Evolutionary conservation across 2,329 filamentous ascomycete genomes (phyloP), one percentile per base, ranked within the genome.

Genomic region (Phialocephala subalpina): DNA sequence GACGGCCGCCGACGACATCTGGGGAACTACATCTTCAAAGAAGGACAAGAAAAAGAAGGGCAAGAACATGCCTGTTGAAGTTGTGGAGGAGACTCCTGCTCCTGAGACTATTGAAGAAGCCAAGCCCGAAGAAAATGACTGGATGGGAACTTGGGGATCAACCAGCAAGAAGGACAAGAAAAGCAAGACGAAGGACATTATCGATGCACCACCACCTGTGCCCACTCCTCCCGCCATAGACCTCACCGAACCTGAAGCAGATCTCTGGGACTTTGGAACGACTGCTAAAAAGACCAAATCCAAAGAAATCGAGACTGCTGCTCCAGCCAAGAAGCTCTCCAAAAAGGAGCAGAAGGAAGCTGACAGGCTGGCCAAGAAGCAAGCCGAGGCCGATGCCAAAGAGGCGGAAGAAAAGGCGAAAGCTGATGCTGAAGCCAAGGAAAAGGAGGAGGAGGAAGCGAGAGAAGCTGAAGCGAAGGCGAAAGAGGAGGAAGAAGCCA

Each of bases 281-380:
- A 65, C 70, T 69, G 65, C 74, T 62, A 70, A 73, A 64, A 82
- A 80, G 67, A 78, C 77, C 33, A 83, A 81, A 63, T 77, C 78
- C 47, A 82, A 82, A 69, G 77, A 80, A 45, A 81, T 81, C 67
- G 67, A 71, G n/a, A 29, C 42, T 27, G 80, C 80, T 69, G 75
- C 58, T 29, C 67, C 69, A 12, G 70, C 73, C 14, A 68, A 67
- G n/a, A 84, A 82, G 73, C 76, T 85, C 49, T 81, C 74, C 73
- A 82, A 83, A 70, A 85, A 82, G 66, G 84, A 86, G 71, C 79
- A 82, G 20, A 82, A 83, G 71, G 83, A 83, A 72, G 82, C 84
- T 5, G 69, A 70, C 22, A 84, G 81, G 71, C 84, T 81, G 66
- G 84, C 85, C 67, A 78, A 80, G 16, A 81, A 82, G 70, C 84